Evolutionary conservation across 2,329 filamentous ascomycete species (phyloP).

Genomic region (Colletotrichum musae): DNA sequence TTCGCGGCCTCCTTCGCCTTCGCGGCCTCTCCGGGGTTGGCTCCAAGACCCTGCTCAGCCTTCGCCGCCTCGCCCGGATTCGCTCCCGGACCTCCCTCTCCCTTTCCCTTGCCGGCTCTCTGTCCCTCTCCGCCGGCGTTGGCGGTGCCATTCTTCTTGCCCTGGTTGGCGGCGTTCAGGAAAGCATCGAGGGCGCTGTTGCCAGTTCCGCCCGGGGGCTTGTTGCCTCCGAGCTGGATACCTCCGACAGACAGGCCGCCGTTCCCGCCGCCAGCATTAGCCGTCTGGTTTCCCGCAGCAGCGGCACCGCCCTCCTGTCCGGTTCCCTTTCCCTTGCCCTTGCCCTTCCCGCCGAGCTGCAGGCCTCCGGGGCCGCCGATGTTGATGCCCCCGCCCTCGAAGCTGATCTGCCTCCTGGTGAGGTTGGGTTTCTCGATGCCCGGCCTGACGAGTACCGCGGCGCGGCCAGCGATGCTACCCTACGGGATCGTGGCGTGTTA

Average conservation of each 20-base stretch:
- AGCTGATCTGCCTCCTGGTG: constrained; percentile 31
- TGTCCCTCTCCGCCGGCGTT: constrained; percentile 23
- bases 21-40: constrained; percentile 14
- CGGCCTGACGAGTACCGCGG: constrained; percentile 25
- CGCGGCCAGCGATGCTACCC: constrained; percentile 32
- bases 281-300: constrained; percentile 15
- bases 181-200: constrained; percentile 33
- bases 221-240: constrained; percentile 17
- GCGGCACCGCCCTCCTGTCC: constrained; percentile 6
- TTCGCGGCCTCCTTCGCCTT: constrained; percentile 26
- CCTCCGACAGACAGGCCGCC: constrained; percentile 31
- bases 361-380: constrained; percentile 23
- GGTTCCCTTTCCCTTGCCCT: constrained; percentile 7
- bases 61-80: constrained; percentile 28
- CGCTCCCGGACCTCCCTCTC: constrained; percentile 8
- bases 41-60: constrained; percentile 22
- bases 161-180: constrained; percentile 14
- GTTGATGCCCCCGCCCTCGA: constrained; percentile 23
- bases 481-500: background rate
- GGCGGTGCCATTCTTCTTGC: constrained; percentile 29
- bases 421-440: constrained; percentile 4
- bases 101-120: constrained; percentile 10
- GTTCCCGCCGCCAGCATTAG: constrained; percentile 12
- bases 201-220: constrained; percentile 18
- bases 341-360: constrained; percentile 18